Base-by-base conservation (phyloP, 2,329 filamentous ascomycete species). In the Aschersonia sp. region DNA sequence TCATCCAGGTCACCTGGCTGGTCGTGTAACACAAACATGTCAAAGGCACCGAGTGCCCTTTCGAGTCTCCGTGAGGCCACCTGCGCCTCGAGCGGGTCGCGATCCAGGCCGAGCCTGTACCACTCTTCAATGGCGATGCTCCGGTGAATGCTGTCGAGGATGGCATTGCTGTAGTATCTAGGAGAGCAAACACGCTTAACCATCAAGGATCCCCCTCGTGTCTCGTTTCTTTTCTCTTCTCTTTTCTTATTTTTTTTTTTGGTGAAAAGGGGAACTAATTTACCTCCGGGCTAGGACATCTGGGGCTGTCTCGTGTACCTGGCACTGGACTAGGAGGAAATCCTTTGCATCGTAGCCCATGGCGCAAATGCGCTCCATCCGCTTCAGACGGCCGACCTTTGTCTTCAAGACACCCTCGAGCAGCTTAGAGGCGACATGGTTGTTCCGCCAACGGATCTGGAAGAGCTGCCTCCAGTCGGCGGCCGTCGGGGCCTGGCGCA, bases 311-410 rank as follows among this genome's bases (percentile, higher is more conserved):
- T 83, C 73, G 12, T 73, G 67, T 35, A 74, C 71, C 9, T 68
- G 68, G 51, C 75, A 78, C 59, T 94, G 81, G 48, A 74, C 70
- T 51, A 88, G 58, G 45, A 97, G 72, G 47, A 81, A 81, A 61
- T 96, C 89, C 62, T 96, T 96, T 43, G 83, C 85, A 67, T 97
- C 88, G 58, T 89, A 90, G 1, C 88, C 88, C 57, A 81, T 72
- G 31, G 71, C 68, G 47, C 85, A 79, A 52, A 97, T 84, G 46
- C 73, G 67, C 55, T 84, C 78, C 52, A 87, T 81, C 57, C 81
- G 81, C 48, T 73, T 71, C 49, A 87, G 73, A 22, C 88, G 81
- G 47, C 78, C 72, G 37, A 80, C 73, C 60, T 87, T 85, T 33
- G 76, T 80, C n/a, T 69, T 63, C 47, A 97, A 68, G 49, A 95